Evolutionary conservation across 2,329 filamentous ascomycete species (phyloP).

Genomic region (Pezicula radicicola): DNA sequence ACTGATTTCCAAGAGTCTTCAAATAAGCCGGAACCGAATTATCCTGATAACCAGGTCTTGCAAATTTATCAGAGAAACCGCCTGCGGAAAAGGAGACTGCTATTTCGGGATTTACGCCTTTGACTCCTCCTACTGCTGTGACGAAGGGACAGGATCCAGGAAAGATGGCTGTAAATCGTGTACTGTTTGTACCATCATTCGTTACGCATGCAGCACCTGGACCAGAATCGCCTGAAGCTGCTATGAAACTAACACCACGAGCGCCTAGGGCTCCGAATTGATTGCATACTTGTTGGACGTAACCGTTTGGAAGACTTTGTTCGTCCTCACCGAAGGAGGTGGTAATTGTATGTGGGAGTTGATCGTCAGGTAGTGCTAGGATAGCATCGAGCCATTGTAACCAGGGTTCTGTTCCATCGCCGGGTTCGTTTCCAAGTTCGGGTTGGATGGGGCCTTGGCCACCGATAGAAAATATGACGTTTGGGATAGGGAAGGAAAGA

Average conservation of each 20-base stretch:
- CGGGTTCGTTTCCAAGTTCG: constrained; percentile 23
- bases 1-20: constrained; percentile 19
- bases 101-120: neutral
- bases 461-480: neutral
- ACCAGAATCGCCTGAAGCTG: constrained; percentile 55
- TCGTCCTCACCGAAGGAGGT: constrained; percentile 66
- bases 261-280: constrained; percentile 60
- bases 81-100: constrained; percentile 28
- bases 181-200: constrained; percentile 53
- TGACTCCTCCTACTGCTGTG: constrained; percentile 53
- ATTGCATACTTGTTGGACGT: constrained; percentile 57
- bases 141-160: constrained; percentile 64
- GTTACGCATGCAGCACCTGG: constrained; percentile 40
- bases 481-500: neutral
- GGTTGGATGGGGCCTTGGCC: neutral
- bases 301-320: constrained; percentile 56
- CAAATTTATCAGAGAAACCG: constrained; percentile 48
- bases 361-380: constrained; percentile 39
- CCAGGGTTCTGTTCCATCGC: constrained; percentile 64
- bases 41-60: constrained; percentile 41
- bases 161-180: constrained; percentile 56
- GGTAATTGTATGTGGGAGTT: constrained; percentile 57
- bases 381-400: constrained; percentile 55
- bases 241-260: constrained; percentile 58
- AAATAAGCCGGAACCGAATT: constrained; percentile 37